These are phyloP conservation scores for Martiniozyma abietophila DNA, from an alignment of 805 yeast species.

Conservation along the genomic window DNA sequence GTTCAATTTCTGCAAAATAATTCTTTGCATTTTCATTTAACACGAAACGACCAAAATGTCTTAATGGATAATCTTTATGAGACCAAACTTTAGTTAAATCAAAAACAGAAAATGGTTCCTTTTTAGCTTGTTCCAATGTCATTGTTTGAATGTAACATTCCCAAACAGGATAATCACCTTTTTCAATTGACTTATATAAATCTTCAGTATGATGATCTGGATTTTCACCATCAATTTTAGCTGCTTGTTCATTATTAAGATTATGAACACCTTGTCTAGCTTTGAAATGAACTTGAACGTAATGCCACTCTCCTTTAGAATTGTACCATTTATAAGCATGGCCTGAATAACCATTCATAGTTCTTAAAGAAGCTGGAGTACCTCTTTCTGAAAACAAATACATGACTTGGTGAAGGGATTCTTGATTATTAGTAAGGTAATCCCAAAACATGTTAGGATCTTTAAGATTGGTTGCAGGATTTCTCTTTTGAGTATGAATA, in stretches of 20 bases:
- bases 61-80: conserved; percentile 73
- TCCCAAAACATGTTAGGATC: conserved; percentile 85
- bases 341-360: conserved; percentile 80
- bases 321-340: conserved; percentile 78
- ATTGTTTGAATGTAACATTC: conserved; percentile 76
- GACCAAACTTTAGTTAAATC: conserved; percentile 94
- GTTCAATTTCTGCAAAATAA: conserved; percentile 83
- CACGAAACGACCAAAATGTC: conserved; percentile 73
- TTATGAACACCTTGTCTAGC: conserved; percentile 47
- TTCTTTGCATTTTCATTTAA: conserved; percentile 79
- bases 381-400: conserved; percentile 73
- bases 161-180: conserved; percentile 78
- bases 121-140: conserved; percentile 74
- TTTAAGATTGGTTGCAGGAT: conserved; percentile 72
- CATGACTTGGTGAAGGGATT: conserved; percentile 67
- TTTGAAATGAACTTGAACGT: conserved; percentile 69
- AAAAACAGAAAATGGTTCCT: conserved; percentile 71
- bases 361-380: conserved; percentile 65
- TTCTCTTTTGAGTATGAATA: conserved; percentile 83
- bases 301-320: conserved; percentile 64
- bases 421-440: conserved; percentile 64
- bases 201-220: conserved; percentile 81
- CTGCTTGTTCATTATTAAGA: conserved; percentile 59
- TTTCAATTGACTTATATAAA: conserved; percentile 66
- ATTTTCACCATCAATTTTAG: conserved; percentile 57